Evolutionary conservation across 164 flowering plant genomes (phyloP), one percentile per base, ranked within the genome.

Genomic region (Saururus chinensis): DNA sequence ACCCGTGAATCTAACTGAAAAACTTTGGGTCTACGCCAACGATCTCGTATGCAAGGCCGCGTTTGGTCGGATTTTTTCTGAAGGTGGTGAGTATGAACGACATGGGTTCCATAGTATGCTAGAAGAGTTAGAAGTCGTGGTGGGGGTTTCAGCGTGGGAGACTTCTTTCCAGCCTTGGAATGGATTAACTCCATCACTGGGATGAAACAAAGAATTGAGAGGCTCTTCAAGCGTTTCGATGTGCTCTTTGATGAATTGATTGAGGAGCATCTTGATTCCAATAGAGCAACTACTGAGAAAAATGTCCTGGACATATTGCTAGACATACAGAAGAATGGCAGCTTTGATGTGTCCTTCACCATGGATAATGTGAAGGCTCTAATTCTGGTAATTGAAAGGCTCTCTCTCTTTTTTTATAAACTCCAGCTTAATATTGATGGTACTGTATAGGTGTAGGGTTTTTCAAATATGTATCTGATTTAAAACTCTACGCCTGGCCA

Each of bases 351-450:
- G 41, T 24, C 60, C 4, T 52, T 73, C 70, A 65, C 67, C 4
- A 53, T 26, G 56, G 70, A 73, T n/a, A 68, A 64, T 19, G 61
- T 72, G 23, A 68, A 72, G 48, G 71, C 60, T 54, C 56, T 72
- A 4, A 52, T 72, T 60, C 68, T 65, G 72, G 72, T 66, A n/a
- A n/a, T 1, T 0, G 63, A 4, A 11, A 4, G n/a, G n/a, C n/a
- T 57, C 4, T 4, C 1, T 14, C 4, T n/a, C 1, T 19, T 60
- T 45, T n/a, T n/a, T n/a, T n/a, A n/a, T n/a, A n/a, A n/a, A n/a
- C n/a, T n/a, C n/a, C n/a, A n/a, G n/a, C n/a, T n/a, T n/a, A n/a
- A n/a, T n/a, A n/a, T n/a, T n/a, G n/a, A n/a, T n/a, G n/a, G n/a
- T n/a, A n/a, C n/a, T n/a, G n/a, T n/a, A n/a, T n/a, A n/a, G n/a